Evolutionary conservation across 768 basidiomycete genomes (phyloP), one percentile per base, ranked within the genome.

Genomic region (Pleurotus eryngii): DNA sequence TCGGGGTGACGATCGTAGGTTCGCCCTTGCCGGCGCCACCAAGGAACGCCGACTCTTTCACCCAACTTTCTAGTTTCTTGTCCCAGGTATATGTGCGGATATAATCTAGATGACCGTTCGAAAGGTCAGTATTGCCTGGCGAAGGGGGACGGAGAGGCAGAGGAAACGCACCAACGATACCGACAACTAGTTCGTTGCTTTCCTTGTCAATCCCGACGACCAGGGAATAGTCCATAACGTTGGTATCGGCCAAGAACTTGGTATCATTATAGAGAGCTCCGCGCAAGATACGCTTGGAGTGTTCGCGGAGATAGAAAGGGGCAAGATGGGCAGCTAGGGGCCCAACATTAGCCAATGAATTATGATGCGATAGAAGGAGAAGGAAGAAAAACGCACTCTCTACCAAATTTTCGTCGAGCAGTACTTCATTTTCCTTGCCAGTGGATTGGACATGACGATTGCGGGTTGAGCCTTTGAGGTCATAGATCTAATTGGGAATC

Each of bases 21-120:
- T 96, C 96, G 8, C 93, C 94, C 64, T 82, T 87, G 43, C 85
- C 86, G 45, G 82, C 81, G 18, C 84, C 89, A 46, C 92, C 95
- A 20, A 98, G 76, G 72, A 95, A 94, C 0, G 91, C 82, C 2
- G 92, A 88, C 64, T 98, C 97, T 67, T 98, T 99, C 45, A 98
- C 93, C 95, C 93, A 97, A 59, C 89, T 98, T 74, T 98, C 97
- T 15, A 99, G 76, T 64, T 94, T 95, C 76, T 99, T 99, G 76
- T 99, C 97, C 94, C 94, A 97, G 0, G 93, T 96, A 67, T 95
- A 96, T 3, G 94, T 95, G 7, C 95, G 89, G 61, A 96, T 92
- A 66, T 94, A 97, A 69, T 97, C 94, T 95, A 55, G n/a, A 20
- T 15, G 22, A 55, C 8, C 30, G 30, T 11, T 35, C 30, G 8